phyloP scores from a whole-genome alignment of 108 stramenopile genomes.

The Nitzschia putrida region DNA sequence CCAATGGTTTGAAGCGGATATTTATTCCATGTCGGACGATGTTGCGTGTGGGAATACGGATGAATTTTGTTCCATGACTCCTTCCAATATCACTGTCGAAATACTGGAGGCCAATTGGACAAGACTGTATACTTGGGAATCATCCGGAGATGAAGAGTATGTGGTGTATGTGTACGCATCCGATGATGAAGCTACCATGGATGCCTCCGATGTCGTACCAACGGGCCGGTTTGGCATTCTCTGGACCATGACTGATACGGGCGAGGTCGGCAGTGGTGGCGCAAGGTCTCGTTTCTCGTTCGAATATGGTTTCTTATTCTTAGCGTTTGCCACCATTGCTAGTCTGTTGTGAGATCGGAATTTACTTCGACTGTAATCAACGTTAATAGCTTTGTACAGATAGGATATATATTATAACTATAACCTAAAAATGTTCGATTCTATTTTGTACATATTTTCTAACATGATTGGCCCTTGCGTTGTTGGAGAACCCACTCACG shows the following conservation, averaged over 20 bases:
- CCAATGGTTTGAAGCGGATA: background rate
- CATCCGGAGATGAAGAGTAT: background rate
- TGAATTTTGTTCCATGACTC: background rate
- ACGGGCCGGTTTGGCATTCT: constrained; percentile 19
- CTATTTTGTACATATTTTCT: too few species aligned
- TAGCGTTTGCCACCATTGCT: too few species aligned
- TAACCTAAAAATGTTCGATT: too few species aligned
- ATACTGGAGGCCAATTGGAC: background rate
- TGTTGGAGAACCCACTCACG: constrained; percentile 10
- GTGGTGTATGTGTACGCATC: constrained; percentile 11
- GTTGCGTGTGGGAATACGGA: background rate
- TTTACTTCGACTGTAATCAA: too few species aligned
- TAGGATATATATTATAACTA: too few species aligned
- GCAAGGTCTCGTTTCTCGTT: background rate
- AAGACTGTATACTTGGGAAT: background rate
- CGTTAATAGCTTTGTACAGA: too few species aligned
- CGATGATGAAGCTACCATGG: background rate
- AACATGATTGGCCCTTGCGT: too few species aligned
- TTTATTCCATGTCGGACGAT: background rate
- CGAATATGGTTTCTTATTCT: too few species aligned
- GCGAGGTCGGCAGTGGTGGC: background rate
- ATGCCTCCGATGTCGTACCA: background rate
- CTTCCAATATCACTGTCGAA: background rate
- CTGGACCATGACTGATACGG: background rate
- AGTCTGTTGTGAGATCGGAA: too few species aligned